Evolutionary conservation across 1,284 basidiomycete species (phyloP).

Genomic region (Rhodofomes roseus): DNA sequence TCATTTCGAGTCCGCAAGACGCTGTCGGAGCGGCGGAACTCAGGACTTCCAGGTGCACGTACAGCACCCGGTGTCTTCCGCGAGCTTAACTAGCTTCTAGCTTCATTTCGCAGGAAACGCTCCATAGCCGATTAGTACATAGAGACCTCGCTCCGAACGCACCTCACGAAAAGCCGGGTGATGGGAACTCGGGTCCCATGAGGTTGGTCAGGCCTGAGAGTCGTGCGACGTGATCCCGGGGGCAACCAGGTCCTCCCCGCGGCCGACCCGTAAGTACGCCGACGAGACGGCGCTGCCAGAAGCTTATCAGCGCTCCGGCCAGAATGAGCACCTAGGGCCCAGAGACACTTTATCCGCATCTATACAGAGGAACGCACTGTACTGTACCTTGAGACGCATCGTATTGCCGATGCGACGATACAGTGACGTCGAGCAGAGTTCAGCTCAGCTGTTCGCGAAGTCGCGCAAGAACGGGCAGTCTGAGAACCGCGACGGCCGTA

Average conservation of each 20-base stretch:
- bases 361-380: background rate
- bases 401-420: too few relatives aligned
- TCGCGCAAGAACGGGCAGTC: background rate
- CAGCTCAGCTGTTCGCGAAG: background rate
- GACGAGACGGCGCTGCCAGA: background rate
- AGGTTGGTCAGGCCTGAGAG: background rate
- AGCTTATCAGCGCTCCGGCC: background rate
- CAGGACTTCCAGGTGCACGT: background rate
- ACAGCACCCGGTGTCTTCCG: background rate
- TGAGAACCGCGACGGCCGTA: background rate
- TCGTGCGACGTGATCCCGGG: background rate
- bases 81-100: background rate
- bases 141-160: background rate
- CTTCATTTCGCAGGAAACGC: background rate
- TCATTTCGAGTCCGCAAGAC: background rate
- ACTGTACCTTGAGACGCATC: background rate
- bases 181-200: background rate
- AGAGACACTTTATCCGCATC: background rate
- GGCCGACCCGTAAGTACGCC: too few relatives aligned
- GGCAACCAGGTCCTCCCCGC: background rate
- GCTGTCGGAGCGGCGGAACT: background rate
- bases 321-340: too few relatives aligned
- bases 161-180: background rate
- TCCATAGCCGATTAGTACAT: background rate
- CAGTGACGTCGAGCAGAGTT: background rate